Evolutionary conservation across 345 rosid genomes (phyloP).

Genomic region (Aethionema arabicum): DNA sequence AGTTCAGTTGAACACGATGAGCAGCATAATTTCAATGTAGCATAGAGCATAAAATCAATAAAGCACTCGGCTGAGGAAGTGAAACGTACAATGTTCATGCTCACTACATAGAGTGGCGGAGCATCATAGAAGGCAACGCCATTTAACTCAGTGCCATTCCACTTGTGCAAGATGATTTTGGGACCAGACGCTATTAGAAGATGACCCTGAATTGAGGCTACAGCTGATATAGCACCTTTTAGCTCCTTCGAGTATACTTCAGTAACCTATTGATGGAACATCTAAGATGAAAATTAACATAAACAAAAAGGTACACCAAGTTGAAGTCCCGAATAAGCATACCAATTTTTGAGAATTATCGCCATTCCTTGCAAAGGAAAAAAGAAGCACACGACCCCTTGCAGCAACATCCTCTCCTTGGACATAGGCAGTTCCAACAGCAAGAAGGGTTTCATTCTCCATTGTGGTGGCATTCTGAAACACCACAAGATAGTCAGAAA

Average conservation of each 20-base stretch:
- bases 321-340: constrained; percentile 22
- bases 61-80: constrained; percentile 12
- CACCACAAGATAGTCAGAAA: constrained; percentile 23
- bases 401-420: constrained; percentile 99
- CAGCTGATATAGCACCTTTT: constrained; percentile 97
- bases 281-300: constrained; percentile 21
- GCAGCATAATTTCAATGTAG: constrained; percentile 5
- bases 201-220: constrained; percentile 97
- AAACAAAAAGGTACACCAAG: constrained; percentile 3
- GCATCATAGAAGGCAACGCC: constrained; percentile 93
- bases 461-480: constrained; percentile 74
- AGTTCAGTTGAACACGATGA: background rate
- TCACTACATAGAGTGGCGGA: constrained; percentile 91
- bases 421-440: constrained; percentile 93
- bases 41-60: constrained; percentile 17
- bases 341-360: constrained; percentile 74
- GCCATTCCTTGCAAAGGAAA: constrained; percentile 59
- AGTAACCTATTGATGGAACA: constrained; percentile 51
- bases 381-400: constrained; percentile 92
- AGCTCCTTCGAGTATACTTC: constrained; percentile 94
- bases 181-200: constrained; percentile 96
- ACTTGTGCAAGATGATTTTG: constrained; percentile 83
- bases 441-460: constrained; percentile 89
- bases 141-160: constrained; percentile 88
- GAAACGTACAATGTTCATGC: constrained; percentile 87